These are phyloP conservation scores for Hymenoscyphus fructigenus DNA, from an alignment of 2,329 filamentous ascomycete species.

Conservation along the genomic window DNA sequence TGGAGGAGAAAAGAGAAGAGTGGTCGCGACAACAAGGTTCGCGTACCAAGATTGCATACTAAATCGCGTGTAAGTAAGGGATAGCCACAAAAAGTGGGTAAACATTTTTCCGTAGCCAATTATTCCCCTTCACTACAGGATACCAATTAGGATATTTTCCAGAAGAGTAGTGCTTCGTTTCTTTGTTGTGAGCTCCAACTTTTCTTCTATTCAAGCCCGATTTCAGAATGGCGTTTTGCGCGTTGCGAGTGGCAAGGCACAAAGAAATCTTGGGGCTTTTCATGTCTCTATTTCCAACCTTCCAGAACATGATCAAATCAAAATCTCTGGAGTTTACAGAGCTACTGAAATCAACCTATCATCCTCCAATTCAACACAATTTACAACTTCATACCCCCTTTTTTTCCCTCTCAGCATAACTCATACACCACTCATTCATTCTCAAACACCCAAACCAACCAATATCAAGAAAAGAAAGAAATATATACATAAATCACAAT, in stretches of 20 bases:
- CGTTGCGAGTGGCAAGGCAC: not conserved
- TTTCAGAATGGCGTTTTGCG: not conserved
- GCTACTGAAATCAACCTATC: not conserved
- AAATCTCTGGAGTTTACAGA: not conserved
- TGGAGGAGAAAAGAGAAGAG: constrained; percentile 46
- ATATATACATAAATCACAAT: constrained; percentile 10
- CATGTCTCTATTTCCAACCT: not conserved
- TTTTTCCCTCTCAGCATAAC: not conserved
- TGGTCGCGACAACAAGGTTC: constrained; percentile 37
- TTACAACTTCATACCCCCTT: too few relatives aligned
- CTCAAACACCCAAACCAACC: not conserved
- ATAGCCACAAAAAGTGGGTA: not conserved
- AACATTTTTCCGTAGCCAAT: not conserved
- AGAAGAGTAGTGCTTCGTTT: not conserved
- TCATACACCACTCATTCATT: not conserved
- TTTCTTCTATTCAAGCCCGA: not conserved
- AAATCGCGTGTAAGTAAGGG: not conserved
- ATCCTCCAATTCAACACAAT: not conserved
- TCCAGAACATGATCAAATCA: not conserved
- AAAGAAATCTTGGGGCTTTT: not conserved
- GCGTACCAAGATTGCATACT: constrained; percentile 1
- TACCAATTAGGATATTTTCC: constrained; percentile 1
- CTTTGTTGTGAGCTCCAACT: not conserved
- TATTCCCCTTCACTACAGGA: not conserved
- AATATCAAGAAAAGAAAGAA: not conserved